Conservation (phyloP, 257 asterid genomes). For the Nicotiana knightiana region DNA sequence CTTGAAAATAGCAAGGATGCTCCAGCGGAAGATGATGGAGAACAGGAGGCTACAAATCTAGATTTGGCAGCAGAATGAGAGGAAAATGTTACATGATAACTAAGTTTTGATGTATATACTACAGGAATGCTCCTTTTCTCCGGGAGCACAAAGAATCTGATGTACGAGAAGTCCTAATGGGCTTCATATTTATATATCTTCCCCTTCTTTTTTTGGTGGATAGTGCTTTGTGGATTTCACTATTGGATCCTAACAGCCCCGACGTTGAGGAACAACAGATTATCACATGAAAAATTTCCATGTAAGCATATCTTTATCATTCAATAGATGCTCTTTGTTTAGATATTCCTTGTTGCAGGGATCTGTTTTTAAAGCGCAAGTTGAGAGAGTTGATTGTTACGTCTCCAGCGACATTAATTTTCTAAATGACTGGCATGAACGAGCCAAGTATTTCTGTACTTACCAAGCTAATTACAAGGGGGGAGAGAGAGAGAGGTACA, state of each 20-base stretch:
- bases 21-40: conserved; percentile 20
- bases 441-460: not conserved
- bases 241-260: not conserved
- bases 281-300: not conserved
- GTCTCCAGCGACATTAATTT: not conserved
- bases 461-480: not conserved
- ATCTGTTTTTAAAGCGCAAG: not conserved
- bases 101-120: conserved; percentile 27
- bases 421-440: not conserved
- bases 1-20: conserved; percentile 31
- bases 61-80: conserved; percentile 26
- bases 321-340: not conserved
- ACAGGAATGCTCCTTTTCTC: conserved; percentile 20
- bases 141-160: not conserved
- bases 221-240: not conserved
- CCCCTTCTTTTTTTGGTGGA: not conserved
- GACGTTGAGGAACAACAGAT: not conserved
- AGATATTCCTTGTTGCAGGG: not conserved
- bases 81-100: not conserved
- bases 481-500: not conserved
- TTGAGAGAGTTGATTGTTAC: not conserved
- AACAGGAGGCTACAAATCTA: conserved; percentile 19
- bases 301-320: not conserved
- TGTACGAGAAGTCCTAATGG: not conserved
- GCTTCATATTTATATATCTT: not conserved